Conservation (phyloP, 164 flowering plant genomes). For the Macadamia integrifolia region DNA sequence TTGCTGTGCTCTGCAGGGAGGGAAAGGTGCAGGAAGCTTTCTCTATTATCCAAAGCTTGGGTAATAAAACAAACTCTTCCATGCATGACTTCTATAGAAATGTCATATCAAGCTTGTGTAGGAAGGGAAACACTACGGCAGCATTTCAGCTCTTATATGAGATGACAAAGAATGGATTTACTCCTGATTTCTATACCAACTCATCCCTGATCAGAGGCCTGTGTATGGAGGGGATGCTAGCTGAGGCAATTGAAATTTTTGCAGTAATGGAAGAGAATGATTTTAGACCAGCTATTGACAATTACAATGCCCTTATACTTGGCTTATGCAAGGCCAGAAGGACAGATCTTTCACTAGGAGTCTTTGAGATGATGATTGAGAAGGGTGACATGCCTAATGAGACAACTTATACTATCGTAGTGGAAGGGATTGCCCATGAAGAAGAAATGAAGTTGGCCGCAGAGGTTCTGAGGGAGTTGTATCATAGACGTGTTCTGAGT, state of each 20-base stretch:
- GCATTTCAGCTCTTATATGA: conserved; percentile 74
- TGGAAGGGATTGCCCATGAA: conserved; percentile 77
- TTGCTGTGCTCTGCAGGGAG: conserved; percentile 58
- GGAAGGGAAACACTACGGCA: conserved; percentile 71
- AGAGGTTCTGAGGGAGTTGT: conserved; percentile 53
- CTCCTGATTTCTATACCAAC: conserved; percentile 66
- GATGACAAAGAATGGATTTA: conserved; percentile 68
- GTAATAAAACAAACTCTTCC: conserved; percentile 42
- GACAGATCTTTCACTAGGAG: conserved; percentile 56
- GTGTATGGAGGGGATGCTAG: conserved; percentile 77
- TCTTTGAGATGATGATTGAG: conserved; percentile 56
- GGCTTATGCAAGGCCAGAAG: conserved; percentile 68
- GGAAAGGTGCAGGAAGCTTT: conserved; percentile 71
- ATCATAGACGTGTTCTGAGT: conserved; percentile 38
- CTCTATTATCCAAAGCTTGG: conserved; percentile 56
- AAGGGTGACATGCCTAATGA: conserved; percentile 69
- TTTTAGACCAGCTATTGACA: conserved; percentile 47
- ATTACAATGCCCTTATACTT: conserved; percentile 67
- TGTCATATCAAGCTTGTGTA: conserved; percentile 68
- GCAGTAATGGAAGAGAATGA: conserved; percentile 60
- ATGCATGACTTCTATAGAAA: conserved; percentile 51
- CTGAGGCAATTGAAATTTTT: conserved; percentile 61
- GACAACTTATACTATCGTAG: conserved; percentile 66
- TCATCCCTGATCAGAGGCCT: conserved; percentile 80
- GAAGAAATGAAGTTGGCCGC: conserved; percentile 61